These are phyloP conservation scores for Aureobasidium zeae DNA, from an alignment of 2,329 filamentous ascomycete species.

Conservation along the genomic window DNA sequence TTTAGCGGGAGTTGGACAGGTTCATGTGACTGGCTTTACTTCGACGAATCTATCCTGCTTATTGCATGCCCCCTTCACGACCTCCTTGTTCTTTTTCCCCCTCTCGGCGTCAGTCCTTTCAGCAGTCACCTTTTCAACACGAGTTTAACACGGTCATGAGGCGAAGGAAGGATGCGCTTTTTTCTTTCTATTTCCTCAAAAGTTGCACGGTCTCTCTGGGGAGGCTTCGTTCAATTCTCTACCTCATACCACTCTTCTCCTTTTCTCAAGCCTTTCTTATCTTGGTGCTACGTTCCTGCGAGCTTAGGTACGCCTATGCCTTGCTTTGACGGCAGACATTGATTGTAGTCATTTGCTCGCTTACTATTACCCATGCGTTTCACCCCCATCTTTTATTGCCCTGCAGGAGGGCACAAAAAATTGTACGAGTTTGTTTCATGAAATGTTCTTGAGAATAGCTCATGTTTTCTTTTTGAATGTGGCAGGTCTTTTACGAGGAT, in stretches of 20 bases:
- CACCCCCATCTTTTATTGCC: constrained; percentile 10
- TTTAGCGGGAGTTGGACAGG: constrained; percentile 34
- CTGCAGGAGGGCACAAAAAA: constrained; percentile 14
- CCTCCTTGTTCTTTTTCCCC: constrained; percentile 17
- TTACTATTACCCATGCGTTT: constrained; percentile 13
- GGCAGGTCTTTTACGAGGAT: not conserved
- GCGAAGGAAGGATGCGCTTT: constrained; percentile 15
- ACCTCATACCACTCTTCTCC: constrained; percentile 9
- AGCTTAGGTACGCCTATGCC: constrained; percentile 7
- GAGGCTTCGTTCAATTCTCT: constrained; percentile 10
- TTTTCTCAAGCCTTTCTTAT: constrained; percentile 4
- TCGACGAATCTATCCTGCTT: constrained; percentile 19
- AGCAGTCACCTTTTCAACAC: constrained; percentile 10
- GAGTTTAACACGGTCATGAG: constrained; percentile 15
- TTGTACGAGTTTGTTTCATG: constrained; percentile 5
- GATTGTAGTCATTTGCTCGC: constrained; percentile 14
- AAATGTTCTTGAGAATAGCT: not conserved
- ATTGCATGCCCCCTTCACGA: constrained; percentile 18
- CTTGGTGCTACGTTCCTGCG: not conserved
- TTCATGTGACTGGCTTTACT: constrained; percentile 20
- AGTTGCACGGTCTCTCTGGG: constrained; percentile 14
- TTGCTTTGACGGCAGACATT: not conserved
- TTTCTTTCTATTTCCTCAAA: constrained; percentile 13
- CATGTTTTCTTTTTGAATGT: constrained; percentile 6
- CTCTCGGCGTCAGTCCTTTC: constrained; percentile 16